Evolutionary conservation across 2,329 filamentous ascomycete species (phyloP).

Genomic region (Chaetomiaceae sp.): DNA sequence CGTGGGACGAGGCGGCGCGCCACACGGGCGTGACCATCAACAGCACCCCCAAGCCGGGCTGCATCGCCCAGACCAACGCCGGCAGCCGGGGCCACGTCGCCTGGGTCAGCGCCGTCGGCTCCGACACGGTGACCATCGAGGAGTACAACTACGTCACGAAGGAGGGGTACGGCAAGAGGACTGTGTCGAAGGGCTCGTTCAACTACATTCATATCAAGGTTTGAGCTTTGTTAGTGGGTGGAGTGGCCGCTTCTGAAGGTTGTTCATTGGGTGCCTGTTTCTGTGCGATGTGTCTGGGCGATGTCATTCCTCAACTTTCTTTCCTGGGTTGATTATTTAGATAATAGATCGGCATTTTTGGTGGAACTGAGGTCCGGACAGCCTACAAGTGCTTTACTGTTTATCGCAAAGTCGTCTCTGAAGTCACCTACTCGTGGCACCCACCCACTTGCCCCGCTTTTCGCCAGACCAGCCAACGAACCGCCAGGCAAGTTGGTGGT

Average conservation of each 20-base stretch:
- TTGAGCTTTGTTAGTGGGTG: neutral
- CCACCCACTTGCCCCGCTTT: no score
- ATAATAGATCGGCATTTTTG: no score
- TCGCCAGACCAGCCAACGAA: no score
- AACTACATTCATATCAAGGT: slow-evolving; percentile 17
- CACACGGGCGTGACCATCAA: slow-evolving; percentile 11
- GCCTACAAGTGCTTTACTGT: no score
- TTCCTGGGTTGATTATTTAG: no score
- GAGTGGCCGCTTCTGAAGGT: no score
- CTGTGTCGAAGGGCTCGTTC: slow-evolving; percentile 11
- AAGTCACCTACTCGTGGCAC: no score
- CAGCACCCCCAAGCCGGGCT: slow-evolving; percentile 13
- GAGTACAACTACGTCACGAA: slow-evolving; percentile 15
- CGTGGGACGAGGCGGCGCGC: slow-evolving; percentile 15
- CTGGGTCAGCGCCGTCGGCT: slow-evolving; percentile 12
- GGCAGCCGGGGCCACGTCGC: slow-evolving; percentile 14
- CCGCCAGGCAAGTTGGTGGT: neutral
- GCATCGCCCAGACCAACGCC: slow-evolving; percentile 13
- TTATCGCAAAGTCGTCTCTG: no score
- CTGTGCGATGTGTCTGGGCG: no score
- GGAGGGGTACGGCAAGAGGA: slow-evolving; percentile 14
- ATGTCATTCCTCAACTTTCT: no score
- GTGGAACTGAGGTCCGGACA: no score
- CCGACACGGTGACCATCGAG: slow-evolving; percentile 14
- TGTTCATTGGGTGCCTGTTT: no score